Evolutionary conservation across 768 basidiomycete species (phyloP).

Genomic region (Polyporus arcularius): DNA sequence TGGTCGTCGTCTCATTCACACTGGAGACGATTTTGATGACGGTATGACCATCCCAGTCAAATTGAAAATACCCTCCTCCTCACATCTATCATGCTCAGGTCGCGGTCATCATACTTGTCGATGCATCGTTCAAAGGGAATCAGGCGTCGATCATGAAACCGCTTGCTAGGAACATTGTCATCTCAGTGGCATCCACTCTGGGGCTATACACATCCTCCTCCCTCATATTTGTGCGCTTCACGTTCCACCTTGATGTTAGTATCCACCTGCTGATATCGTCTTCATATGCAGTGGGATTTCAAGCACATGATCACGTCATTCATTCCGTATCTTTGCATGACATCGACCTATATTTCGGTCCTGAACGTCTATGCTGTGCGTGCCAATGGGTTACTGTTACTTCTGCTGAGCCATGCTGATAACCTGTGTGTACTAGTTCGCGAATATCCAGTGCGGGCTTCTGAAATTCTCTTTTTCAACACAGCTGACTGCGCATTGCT

Average conservation of each 20-base stretch:
- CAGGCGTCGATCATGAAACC: constrained; percentile 70
- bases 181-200: constrained; percentile 84
- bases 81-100: constrained; percentile 42
- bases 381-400: constrained; percentile 7
- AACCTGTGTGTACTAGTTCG: constrained; percentile 51
- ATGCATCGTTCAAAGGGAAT: constrained; percentile 62
- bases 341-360: constrained; percentile 92
- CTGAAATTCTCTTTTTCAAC: background rate
- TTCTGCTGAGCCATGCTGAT: constrained; percentile 6
- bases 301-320: constrained; percentile 99
- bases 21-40: constrained; percentile 97
- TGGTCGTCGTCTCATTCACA: constrained; percentile 84
- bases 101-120: constrained; percentile 71
- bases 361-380: constrained; percentile 86
- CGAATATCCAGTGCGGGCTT: constrained; percentile 66
- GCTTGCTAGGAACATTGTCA: constrained; percentile 82
- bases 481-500: background rate
- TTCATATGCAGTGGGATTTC: constrained; percentile 75
- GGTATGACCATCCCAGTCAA: constrained; percentile 40
- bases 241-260: too few relatives aligned
- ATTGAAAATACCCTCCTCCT: constrained; percentile 1
- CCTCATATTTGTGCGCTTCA: constrained; percentile 73
- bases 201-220: constrained; percentile 87
- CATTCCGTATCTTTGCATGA: constrained; percentile 88
- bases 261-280: constrained; percentile 1